A percentile compares a stretch with the other conserved stretches of the same genome.
Conservation (phyloP, 192 early-diverging fungal genomes). For the Coemansia sp. region DNA sequence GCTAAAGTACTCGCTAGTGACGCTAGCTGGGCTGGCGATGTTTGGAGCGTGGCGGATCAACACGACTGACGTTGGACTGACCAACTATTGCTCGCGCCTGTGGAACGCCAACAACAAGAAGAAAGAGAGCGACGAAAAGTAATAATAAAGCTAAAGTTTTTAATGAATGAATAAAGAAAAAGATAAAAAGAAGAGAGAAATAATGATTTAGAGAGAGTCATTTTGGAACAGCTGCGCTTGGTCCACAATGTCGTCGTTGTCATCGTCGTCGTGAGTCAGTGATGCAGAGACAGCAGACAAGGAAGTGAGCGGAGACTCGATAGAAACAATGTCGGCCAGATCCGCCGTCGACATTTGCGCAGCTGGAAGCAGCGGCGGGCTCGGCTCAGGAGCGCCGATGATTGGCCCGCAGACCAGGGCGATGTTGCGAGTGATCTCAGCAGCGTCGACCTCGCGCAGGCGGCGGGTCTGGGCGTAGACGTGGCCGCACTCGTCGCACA, state of each 20-base stretch:
- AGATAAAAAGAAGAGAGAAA: not conserved
- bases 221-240: not conserved
- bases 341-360: not conserved
- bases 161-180: not conserved
- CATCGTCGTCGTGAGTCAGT: not conserved
- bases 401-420: constrained; percentile 26
- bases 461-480: constrained; percentile 15
- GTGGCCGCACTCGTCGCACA: constrained; percentile 43
- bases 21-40: constrained; percentile 69
- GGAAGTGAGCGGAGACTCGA: constrained; percentile 3
- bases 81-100: constrained; percentile 76
- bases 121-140: not conserved
- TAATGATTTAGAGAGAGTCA: not conserved
- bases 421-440: constrained; percentile 29
- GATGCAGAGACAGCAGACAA: not conserved
- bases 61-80: constrained; percentile 93
- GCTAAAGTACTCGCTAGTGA: constrained; percentile 63
- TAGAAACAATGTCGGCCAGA: not conserved
- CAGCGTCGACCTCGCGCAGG: constrained; percentile 22
- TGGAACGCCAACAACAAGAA: constrained; percentile 71
- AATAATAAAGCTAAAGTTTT: not conserved
- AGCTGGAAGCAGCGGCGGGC: not conserved
- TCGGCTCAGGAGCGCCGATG: not conserved
- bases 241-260: not conserved
- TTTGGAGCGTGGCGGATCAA: constrained; percentile 94